Base-by-base conservation (phyloP, 345 rosid genomes). In the Eucalyptus camaldulensis region DNA sequence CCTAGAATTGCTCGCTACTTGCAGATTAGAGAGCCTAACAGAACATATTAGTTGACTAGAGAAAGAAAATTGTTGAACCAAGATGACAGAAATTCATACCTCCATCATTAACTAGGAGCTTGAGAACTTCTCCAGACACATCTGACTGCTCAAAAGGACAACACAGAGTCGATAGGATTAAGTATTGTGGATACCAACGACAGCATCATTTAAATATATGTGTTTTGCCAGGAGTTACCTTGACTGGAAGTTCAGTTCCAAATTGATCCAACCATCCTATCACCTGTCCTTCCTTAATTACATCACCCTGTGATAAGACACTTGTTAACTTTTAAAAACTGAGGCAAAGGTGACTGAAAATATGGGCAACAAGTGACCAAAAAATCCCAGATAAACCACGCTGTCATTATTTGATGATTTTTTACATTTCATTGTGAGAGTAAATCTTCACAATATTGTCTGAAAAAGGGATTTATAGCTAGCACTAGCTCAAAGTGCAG, bases 231-330 rank as follows among this genome's bases (percentile, higher is more conserved):
- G 85, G 88, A 72, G 93, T 88, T 92, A 98, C 99, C 98, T 90
- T 96, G 86, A 98, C 96, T 44, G 98, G 98, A 90, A 95, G 94
- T 88, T 96, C 96, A 86, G 91, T 94, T 51, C 97, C 97, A 90
- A 96, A 92, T 91, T 95, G 98, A 92, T 95, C 95, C 92, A 97
- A 9, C 91, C 94, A 98, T 91, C 98, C 99, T 90, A 98, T 94
- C 27, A 95, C 94, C 88, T 98, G 99, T 58, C 98, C 99, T 93
- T 97, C 98, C 90, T 93, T 95, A 86, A 98, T 94, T 80, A 89
- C 65, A 92, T 93, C 96, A 91, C 99, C 99, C 99, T 98, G 94
- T 86, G 87, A 87, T 62, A 87, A 43, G 49, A 81, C 83, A 80
- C 40, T 44, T 17, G 67, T 51, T 33, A 89, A 45, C 51, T 50